Percentiles rank a stretch among this genome's conserved stretches.
Conservation (phyloP, 371 early-diverging fungal genomes). For the Mucor racemosus region DNA sequence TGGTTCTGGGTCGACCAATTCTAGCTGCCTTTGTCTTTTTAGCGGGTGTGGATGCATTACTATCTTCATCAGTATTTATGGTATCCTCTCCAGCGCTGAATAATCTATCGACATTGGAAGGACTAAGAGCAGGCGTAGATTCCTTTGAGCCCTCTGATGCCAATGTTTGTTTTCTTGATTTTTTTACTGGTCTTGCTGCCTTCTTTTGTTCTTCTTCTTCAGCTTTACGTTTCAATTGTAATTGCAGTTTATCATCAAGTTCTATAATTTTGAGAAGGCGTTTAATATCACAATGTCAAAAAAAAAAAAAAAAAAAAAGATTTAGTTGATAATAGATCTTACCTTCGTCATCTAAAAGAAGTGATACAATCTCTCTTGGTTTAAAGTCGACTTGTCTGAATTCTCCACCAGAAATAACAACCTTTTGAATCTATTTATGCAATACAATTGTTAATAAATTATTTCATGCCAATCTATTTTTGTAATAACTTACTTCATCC, state of each 20-base stretch:
- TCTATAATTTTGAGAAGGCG: conserved; percentile 30
- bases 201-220: conserved; percentile 58
- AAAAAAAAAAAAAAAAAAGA: no score
- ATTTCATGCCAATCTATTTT: no score
- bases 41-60: conserved; percentile 20
- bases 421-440: conserved; percentile 78
- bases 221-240: conserved; percentile 65
- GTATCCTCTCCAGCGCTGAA: conserved; percentile 49
- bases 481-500: conserved; percentile 61
- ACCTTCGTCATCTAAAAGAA: conserved; percentile 83
- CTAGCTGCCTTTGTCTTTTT: conserved; percentile 39
- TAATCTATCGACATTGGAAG: conserved; percentile 37
- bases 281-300: background rate
- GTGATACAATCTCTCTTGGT: conserved; percentile 86
- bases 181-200: conserved; percentile 39
- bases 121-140: conserved; percentile 38
- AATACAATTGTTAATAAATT: no score
- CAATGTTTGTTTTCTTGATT: conserved; percentile 40
- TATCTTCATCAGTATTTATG: conserved; percentile 27
- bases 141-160: conserved; percentile 22
- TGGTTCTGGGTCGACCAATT: conserved; percentile 53
- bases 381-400: conserved; percentile 82
- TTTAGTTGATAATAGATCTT: background rate
- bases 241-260: conserved; percentile 59
- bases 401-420: conserved; percentile 96